Conservation (phyloP, 768 basidiomycete species). For the Suillus discolor region DNA sequence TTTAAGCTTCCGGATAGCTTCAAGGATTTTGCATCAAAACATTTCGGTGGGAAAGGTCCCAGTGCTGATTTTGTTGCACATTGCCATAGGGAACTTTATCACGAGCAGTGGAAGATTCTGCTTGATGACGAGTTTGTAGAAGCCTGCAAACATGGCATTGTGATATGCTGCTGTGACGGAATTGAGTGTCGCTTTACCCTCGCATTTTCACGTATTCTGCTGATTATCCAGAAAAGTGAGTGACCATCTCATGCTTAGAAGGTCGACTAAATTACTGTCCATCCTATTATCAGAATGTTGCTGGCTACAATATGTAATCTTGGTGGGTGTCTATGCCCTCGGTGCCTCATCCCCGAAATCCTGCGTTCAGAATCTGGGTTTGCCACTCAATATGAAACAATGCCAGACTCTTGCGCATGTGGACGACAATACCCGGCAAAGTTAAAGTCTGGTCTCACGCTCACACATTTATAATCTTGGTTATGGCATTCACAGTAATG, state of each 20-base stretch:
- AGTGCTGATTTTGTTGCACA: neutral
- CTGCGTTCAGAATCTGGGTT: constrained; percentile 16
- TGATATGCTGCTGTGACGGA: constrained; percentile 16
- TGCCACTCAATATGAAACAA: constrained; percentile 8
- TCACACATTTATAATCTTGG: constrained; percentile 21
- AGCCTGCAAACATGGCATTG: constrained; percentile 8
- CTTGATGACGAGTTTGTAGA: no score
- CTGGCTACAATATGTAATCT: constrained; percentile 24
- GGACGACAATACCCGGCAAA: constrained; percentile 3
- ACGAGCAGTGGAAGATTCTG: no score
- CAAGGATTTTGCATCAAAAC: constrained; percentile 14
- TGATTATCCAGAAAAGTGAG: constrained; percentile 39
- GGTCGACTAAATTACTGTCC: no score
- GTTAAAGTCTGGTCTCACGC: constrained; percentile 13
- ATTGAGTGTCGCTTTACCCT: constrained; percentile 20
- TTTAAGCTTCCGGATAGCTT: constrained; percentile 18
- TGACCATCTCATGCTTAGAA: no score
- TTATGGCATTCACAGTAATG: constrained; percentile 11
- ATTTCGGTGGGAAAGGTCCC: constrained; percentile 8
- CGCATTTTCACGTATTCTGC: constrained; percentile 33
- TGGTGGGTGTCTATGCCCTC: constrained; percentile 32
- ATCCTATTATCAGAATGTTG: constrained; percentile 16
- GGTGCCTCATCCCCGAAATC: constrained; percentile 22
- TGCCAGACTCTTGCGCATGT: neutral
- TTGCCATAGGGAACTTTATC: no score